Conservation (phyloP, 768 basidiomycete species). For the Leccinum aurantiacum region DNA sequence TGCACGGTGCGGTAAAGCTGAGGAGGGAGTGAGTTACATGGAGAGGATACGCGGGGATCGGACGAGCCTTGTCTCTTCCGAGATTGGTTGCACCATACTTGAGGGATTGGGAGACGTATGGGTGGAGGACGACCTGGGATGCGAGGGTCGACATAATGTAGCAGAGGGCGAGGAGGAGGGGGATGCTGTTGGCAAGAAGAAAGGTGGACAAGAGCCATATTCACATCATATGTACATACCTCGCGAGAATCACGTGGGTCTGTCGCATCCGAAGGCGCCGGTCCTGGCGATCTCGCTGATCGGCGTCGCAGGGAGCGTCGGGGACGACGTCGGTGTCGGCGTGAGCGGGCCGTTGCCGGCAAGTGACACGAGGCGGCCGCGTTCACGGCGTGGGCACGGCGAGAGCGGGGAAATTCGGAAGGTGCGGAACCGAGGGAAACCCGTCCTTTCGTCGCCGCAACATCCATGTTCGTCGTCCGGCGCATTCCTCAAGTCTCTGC, state of each 20-base stretch:
- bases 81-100: slow-evolving; percentile 78
- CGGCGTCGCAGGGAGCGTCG: background rate
- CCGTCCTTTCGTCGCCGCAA: background rate
- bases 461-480: slow-evolving; percentile 15
- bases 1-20: slow-evolving; percentile 90
- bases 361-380: background rate
- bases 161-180: slow-evolving; percentile 13
- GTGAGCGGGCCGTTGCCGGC: background rate
- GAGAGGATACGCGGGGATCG: background rate
- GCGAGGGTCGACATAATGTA: slow-evolving; percentile 42
- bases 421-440: background rate
- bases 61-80: slow-evolving; percentile 84
- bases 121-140: slow-evolving; percentile 84
- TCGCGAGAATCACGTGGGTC: slow-evolving; percentile 31
- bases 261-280: slow-evolving; percentile 6
- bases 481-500: background rate
- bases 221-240: slow-evolving; percentile 10
- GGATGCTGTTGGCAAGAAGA: slow-evolving; percentile 3
- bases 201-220: background rate
- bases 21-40: background rate
- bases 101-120: slow-evolving; percentile 69
- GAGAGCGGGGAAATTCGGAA: slow-evolving; percentile 14
- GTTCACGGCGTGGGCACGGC: background rate
- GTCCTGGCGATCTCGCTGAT: background rate
- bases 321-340: background rate